Evolutionary conservation across 169 alveolate genomes (phyloP), one percentile per base, ranked within the genome.

Genomic region (Plasmodium knowlesi): DNA sequence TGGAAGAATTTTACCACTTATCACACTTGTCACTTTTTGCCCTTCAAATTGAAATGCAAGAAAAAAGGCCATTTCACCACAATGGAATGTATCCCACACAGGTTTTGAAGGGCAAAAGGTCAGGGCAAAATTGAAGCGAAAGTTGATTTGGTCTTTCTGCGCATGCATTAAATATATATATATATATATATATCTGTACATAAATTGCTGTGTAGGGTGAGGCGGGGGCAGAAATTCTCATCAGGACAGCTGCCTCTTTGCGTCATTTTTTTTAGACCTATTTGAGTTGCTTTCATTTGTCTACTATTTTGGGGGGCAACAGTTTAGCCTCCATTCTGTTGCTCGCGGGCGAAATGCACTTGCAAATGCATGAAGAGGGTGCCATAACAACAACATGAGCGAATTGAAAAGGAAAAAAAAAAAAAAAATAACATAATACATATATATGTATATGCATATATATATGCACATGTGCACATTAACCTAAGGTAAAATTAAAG

Each of bases 401-500:
- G 22, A 50, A 16, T 14, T 50, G 12, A 50, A 50, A 16, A 8
- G 8, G 16, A 50, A 50, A 50, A 41, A 0, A 50, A 50, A 50
- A 50, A 0, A 50, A 50, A 0, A 50, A 6, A 50, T 46, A n/a
- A n/a, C n/a, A n/a, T n/a, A n/a, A 2, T 46, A 46, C 12, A 50
- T 50, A 50, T 14, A 14, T 50, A 50, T 16, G 8, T 50, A 50
- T 50, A 16, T 50, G 3, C 3, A n/a, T 1, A 10, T 43, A 3
- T 50, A 3, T 28, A 41, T n/a, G 12, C 9, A 22, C 25, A 25
- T 37, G n/a, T 79, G 32, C 32, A 79, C n/a, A 28, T 67, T 19
- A 22, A 30, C 84, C 39, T 12, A 79, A 41, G 30, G 50, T 43
- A 79, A 16, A 79, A 79, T 79, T 79, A 8, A 79, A 41, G 84